Evolutionary conservation across 78 protist species (phyloP), one percentile per base, ranked within the genome.

Genomic region (Dictyostelium purpureum): DNA sequence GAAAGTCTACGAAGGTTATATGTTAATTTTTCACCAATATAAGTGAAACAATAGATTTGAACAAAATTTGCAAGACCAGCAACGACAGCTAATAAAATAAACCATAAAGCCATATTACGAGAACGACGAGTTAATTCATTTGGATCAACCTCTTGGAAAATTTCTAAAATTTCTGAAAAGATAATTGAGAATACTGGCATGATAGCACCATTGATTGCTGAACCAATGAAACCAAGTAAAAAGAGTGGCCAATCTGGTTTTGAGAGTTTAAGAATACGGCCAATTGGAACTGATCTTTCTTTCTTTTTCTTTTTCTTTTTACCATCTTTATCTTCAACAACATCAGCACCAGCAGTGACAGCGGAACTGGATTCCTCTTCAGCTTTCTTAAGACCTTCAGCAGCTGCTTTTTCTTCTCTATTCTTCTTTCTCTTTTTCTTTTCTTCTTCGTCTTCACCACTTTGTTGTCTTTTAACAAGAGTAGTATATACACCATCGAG

Each of bases 151-250:
- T 59, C 52, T 24, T 88, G 54, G 87, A 88, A 88, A 4, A 88
- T 61, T 33, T 37, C 74, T 4, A 78, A 52, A 59, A 85, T 73
- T 37, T 88, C 93, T 5, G 80, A 69, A 69, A 88, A 88, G 18
- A 88, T 88, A 10, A 88, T 77, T 14, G 87, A 49, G 19, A 79
- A 88, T 2, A 88, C 79, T 70, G 94, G 94, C 89, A 88, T 79
- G 43, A 88, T 88, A 0, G 94, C 87, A 70, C 94, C 94, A 79
- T 88, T 88, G 1, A 77, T 42, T 7, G 73, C 14, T 19, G 92
- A 74, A 45, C 82, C 92, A 73, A 73, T 0, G 0, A 16, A 56
- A 85, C 92, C 92, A 6, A 73, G 14, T 16, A 74, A 40, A 38
- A 85, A 85, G 37, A 28, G 49, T 59, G 92, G 92, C 92, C 92